Conservation (phyloP, 345 rosid species). For the Brassica juncea region DNA sequence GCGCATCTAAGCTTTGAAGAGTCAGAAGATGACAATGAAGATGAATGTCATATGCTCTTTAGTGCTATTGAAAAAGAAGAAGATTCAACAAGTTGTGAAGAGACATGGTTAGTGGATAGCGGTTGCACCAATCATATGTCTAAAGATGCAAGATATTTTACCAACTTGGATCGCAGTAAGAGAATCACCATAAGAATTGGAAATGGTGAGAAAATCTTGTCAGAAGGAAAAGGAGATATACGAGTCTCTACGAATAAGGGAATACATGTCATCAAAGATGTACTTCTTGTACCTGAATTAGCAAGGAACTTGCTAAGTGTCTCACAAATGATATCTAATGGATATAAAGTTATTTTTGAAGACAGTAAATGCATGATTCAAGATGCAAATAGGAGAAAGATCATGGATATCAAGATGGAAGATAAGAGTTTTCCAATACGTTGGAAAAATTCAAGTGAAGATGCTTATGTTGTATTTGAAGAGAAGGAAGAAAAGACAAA, state of each 20-base stretch:
- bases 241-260: not conserved
- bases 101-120: not conserved
- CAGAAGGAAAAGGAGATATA: not conserved
- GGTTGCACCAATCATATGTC: not conserved
- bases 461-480: not conserved
- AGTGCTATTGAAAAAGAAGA: not conserved
- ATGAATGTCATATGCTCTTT: not conserved
- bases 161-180: not conserved
- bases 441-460: not conserved
- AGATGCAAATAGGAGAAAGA: not conserved
- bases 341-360: not conserved
- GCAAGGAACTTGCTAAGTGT: not conserved
- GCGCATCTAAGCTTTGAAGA: not conserved
- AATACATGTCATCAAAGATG: not conserved
- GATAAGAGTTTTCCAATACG: not conserved
- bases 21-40: not conserved
- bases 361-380: not conserved
- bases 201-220: not conserved
- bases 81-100: not conserved
- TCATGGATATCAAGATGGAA: not conserved
- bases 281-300: not conserved
- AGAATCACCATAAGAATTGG: not conserved
- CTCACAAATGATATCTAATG: slow-evolving; percentile 7
- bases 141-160: not conserved
- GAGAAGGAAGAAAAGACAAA: no score